These are phyloP conservation scores for Teratosphaeria nubilosa DNA, from an alignment of 2,329 filamentous ascomycete genomes.

Conservation along the genomic window DNA sequence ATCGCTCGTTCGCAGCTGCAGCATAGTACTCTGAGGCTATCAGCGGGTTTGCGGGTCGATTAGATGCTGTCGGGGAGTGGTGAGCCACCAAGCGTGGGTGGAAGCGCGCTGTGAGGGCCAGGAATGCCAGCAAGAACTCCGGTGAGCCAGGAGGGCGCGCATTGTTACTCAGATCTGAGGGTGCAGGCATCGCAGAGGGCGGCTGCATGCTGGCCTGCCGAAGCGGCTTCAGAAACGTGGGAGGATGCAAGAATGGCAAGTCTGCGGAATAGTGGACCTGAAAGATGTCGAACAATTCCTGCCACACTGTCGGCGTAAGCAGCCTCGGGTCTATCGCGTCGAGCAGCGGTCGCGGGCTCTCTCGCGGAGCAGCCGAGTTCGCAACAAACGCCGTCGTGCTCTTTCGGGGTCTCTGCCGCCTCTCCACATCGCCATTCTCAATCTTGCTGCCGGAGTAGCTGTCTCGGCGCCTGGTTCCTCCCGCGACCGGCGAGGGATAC, in stretches of 20 bases:
- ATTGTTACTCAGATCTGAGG: slow-evolving; percentile 10
- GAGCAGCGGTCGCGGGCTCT: slow-evolving; percentile 33
- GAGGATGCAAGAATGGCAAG: slow-evolving; percentile 59
- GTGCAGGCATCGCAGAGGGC: slow-evolving; percentile 11
- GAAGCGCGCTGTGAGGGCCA: slow-evolving; percentile 60
- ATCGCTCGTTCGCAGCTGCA: slow-evolving; percentile 43
- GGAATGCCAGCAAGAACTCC: slow-evolving; percentile 52
- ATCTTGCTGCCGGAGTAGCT: slow-evolving; percentile 13
- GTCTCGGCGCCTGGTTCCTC: slow-evolving; percentile 23
- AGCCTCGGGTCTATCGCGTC: slow-evolving; percentile 54
- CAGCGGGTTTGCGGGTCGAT: slow-evolving; percentile 40
- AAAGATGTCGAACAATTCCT: slow-evolving; percentile 59
- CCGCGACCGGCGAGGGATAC: slow-evolving; percentile 49
- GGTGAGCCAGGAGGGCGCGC: slow-evolving; percentile 42
- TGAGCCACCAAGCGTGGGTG: slow-evolving; percentile 49
- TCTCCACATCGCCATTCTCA: slow-evolving; percentile 15
- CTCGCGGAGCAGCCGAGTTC: slow-evolving; percentile 16
- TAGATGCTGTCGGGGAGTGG: slow-evolving; percentile 42
- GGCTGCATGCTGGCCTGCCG: slow-evolving; percentile 20
- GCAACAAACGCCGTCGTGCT: slow-evolving; percentile 27
- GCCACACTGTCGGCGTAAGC: slow-evolving; percentile 57
- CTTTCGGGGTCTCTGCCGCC: slow-evolving; percentile 27
- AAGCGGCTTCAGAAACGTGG: slow-evolving; percentile 47
- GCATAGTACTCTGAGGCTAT: slow-evolving; percentile 57
- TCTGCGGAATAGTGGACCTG: slow-evolving; percentile 63